Evolutionary conservation across 345 rosid species (phyloP).

Genomic region (Schrenkiella parvula): DNA sequence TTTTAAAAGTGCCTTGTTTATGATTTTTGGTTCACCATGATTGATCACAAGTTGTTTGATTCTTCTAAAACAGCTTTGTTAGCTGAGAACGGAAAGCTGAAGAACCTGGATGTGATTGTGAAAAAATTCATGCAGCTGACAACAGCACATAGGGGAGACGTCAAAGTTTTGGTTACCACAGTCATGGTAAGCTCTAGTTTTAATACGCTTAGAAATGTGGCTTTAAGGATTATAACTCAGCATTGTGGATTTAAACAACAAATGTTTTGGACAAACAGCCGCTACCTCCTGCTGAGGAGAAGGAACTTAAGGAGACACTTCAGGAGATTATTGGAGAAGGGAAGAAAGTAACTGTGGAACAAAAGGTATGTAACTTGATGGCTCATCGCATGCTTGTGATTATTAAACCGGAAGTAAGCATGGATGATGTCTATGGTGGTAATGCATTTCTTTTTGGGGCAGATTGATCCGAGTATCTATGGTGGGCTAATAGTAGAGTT

Average conservation of each 20-base stretch:
- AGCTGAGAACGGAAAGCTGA: constrained; percentile 86
- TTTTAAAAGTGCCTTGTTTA: background rate
- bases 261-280: constrained; percentile 48
- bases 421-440: background rate
- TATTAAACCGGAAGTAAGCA: background rate
- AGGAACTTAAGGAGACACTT: constrained; percentile 75
- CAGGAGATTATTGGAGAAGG: constrained; percentile 77
- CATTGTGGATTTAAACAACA: background rate
- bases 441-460: background rate
- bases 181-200: constrained; percentile 60
- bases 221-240: too few species aligned
- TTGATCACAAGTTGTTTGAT: background rate
- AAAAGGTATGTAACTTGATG: constrained; percentile 53
- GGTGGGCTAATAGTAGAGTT: constrained; percentile 92
- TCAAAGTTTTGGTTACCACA: constrained; percentile 70
- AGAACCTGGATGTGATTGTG: constrained; percentile 51
- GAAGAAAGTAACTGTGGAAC: constrained; percentile 65
- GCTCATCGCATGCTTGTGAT: background rate
- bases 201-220: too few species aligned
- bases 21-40: background rate
- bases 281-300: constrained; percentile 79
- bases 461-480: constrained; percentile 90
- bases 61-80: constrained; percentile 43
- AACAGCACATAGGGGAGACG: constrained; percentile 80
- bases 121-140: constrained; percentile 68